Conservation (phyloP, 257 asterid species). For the Leptodermis oblonga region DNA sequence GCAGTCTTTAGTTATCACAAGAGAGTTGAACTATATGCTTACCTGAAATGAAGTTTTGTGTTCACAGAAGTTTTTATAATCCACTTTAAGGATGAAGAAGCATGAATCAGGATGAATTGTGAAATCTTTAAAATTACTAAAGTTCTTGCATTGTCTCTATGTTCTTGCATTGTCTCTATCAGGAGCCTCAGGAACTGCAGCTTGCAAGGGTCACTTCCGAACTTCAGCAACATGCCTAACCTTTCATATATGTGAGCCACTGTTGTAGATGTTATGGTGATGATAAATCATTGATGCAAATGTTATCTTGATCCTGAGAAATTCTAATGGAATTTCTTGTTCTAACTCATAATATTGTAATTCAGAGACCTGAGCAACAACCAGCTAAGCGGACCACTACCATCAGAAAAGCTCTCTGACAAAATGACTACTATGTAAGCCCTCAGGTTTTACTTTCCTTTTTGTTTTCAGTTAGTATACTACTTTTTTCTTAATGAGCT, state of each 20-base stretch:
- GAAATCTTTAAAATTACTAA: slow-evolving; percentile 7
- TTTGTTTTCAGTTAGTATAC: not conserved
- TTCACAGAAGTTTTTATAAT: not conserved
- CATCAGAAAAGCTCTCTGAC: slow-evolving; percentile 48
- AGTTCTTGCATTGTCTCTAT: slow-evolving; percentile 19
- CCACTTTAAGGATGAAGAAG: not conserved
- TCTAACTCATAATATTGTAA: slow-evolving; percentile 18
- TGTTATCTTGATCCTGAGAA: not conserved
- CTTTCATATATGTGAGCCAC: slow-evolving; percentile 74
- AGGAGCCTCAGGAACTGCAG: slow-evolving; percentile 99
- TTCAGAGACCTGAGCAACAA: slow-evolving; percentile 81
- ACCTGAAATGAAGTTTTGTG: not conserved
- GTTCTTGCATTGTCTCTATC: slow-evolving; percentile 29
- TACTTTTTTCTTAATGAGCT: not conserved
- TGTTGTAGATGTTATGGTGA: slow-evolving; percentile 2
- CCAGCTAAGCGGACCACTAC: slow-evolving; percentile 73
- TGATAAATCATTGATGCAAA: not conserved
- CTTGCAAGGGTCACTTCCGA: slow-evolving; percentile 78
- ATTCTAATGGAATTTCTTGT: slow-evolving; percentile 12
- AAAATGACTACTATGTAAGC: slow-evolving; percentile 88
- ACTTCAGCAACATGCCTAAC: slow-evolving; percentile 57
- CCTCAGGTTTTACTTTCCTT: slow-evolving; percentile 7
- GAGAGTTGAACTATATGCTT: not conserved
- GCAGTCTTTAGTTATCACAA: not conserved
- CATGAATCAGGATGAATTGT: not conserved